Evolutionary conservation across 495 filamentous ascomycete genomes (phyloP).

Genomic region (Penicillium roqueforti): DNA sequence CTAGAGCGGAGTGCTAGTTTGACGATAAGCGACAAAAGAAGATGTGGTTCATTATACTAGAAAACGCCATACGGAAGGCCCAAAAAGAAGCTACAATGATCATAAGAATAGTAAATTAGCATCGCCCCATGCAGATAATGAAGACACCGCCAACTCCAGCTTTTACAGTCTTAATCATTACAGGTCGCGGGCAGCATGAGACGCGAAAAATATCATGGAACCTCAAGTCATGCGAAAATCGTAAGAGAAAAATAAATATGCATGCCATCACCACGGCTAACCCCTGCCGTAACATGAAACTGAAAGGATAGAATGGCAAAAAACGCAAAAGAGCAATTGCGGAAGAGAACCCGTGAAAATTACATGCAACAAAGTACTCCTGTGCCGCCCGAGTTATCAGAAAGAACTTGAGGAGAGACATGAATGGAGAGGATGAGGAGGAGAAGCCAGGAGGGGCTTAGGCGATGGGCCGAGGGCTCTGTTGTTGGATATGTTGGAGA

Average conservation of each 20-base stretch:
- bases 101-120: conserved; percentile 18
- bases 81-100: neutral
- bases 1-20: neutral
- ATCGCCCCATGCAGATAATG: conserved; percentile 22
- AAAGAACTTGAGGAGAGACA: conserved; percentile 12
- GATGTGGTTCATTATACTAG: neutral
- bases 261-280: conserved; percentile 29
- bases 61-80: neutral
- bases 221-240: conserved; percentile 34
- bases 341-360: conserved; percentile 25
- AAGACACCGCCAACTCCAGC: conserved; percentile 27
- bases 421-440: conserved; percentile 6
- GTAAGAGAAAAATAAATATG: conserved; percentile 26
- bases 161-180: conserved; percentile 44
- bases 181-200: conserved; percentile 24
- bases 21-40: neutral
- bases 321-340: conserved; percentile 14
- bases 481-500: conserved; percentile 48
- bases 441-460: conserved; percentile 22
- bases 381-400: conserved; percentile 16
- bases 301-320: conserved; percentile 16
- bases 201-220: conserved; percentile 31
- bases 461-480: conserved; percentile 42
- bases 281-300: conserved; percentile 28
- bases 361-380: conserved; percentile 21